Evolutionary conservation across 1,139 yeast species (phyloP), one percentile per base, ranked within the genome.

Genomic region (Magnusiomyces starmeri): DNA sequence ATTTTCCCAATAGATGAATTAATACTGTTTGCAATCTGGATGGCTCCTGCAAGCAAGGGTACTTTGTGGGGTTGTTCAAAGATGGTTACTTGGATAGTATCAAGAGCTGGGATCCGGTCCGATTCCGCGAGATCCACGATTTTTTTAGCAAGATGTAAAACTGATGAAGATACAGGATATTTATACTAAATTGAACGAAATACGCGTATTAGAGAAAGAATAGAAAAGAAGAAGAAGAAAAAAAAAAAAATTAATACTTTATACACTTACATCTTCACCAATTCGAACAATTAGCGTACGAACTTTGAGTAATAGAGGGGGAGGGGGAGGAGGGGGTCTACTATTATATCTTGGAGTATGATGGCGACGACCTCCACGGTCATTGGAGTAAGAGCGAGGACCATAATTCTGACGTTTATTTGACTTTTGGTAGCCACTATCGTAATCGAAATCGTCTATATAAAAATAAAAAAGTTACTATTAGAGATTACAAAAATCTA

Each of bases 51-150:
- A 55, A 90, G 70, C 24, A 84, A 78, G 25, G 82, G 79, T 55
- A 84, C 78, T 65, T 90, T 92, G 60, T 90, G 96, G 1, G 97
- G 97, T 67, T 90, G 97, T 67, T 92, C 98, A 42, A 78, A 69
- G 9, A 85, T 74, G 43, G 86, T 78, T 1, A 95, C 88, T 55
- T 76, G 75, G 32, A 88, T 67, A 1, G 89, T 85, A 50, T 76
- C 75, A 60, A 84, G 72, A 22, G 85, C 53, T 2, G 43, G 50
- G 25, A 50, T 22, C 24, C 53, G 49, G 20, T 83, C 80, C 60
- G 83, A 89, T 35, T 81, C 81, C 46, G 81, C 81, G 42, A 53
- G 47, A 10, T 41, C 29, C 10, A 48, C 52, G 81, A 81, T 16
- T 84, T 80, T 56, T 81, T 77, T 65, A 76, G 81, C 70, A 39